phyloP scores from a whole-genome alignment of 208 protist species.

The Leishmania arabica region DNA sequence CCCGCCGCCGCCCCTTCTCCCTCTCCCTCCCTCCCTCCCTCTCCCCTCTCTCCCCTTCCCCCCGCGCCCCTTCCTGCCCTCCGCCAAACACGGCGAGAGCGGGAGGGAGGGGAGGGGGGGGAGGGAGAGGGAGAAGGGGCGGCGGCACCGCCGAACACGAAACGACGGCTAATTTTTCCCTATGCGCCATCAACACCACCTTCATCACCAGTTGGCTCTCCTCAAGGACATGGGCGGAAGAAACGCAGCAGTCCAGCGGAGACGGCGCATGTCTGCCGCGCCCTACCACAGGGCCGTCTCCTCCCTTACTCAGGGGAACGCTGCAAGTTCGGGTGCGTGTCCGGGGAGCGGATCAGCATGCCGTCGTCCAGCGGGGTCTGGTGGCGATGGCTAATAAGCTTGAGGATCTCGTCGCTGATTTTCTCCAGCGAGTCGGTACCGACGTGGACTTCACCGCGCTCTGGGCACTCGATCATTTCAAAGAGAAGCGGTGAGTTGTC shows the following conservation, averaged over 20 bases:
- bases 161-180: not conserved
- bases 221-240: not conserved
- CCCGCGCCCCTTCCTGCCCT: too few relatives aligned
- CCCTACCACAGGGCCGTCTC: not conserved
- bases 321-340: constrained; percentile 88
- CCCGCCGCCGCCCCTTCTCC: too few relatives aligned
- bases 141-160: too few relatives aligned
- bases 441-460: constrained; percentile 87
- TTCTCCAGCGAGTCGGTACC: constrained; percentile 50
- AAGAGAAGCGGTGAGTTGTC: constrained; percentile 90
- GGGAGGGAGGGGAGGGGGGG: too few relatives aligned
- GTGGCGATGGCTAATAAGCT: constrained; percentile 83
- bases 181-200: not conserved
- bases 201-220: not conserved
- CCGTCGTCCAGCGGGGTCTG: constrained; percentile 86
- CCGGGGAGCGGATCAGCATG: constrained; percentile 52
- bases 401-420: constrained; percentile 64
- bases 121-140: not conserved
- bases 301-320: constrained; percentile 63
- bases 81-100: too few relatives aligned
- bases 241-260: not conserved
- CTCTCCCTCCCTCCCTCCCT: too few relatives aligned
- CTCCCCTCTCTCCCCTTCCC: too few relatives aligned
- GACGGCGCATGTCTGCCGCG: not conserved
- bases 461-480: constrained; percentile 86